Base-by-base conservation (phyloP, 2,329 filamentous ascomycete species). In the Sporothrix brasiliensis region DNA sequence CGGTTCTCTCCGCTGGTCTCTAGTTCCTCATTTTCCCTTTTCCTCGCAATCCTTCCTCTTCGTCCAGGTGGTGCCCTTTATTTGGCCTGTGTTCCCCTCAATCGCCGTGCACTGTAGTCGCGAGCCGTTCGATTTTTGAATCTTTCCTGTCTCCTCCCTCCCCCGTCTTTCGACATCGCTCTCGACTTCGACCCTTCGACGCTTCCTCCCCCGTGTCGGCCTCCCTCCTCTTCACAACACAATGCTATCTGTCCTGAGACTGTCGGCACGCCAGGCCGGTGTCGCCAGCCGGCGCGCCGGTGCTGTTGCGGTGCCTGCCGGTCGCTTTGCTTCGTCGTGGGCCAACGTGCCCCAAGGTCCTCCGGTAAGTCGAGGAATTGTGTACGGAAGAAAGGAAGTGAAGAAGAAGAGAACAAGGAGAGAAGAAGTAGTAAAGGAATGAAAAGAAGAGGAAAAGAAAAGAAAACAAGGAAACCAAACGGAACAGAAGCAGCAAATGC, bases 281-380 rank as follows among this genome's bases (percentile, higher is more conserved):
- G 39, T 63, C 21, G 79, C 63, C 21, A 53, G 78, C 73, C 78
- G 79, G 73, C 79, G 80, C 58, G n/a, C 67, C 3, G 76, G 81
- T 72, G 77, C 80, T 73, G 76, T 81, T 75, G 79, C 79, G 75
- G 77, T 82, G 63, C 78, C 79, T 71, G 80, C 80, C 74, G 75
- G 81, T 70, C 87, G 85, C 75, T 80, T 89, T 77, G 89, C 88
- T 76, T 97, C 93, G 73, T 92, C 91, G 75, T 98, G 94, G 94
- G 88, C 92, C 79, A 91, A 92, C 78, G 93, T 98, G 70, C 91
- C 92, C 75, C 92, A 97, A 83, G 94, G 94, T 74, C 94, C 94
- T 87, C 94, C 94, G 79, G 93, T 95, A 88, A 83, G 91, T 88
- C 21, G 39, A 50, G 19, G 21, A 11, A 39, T 61, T 44, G 58